Evolutionary conservation across 2,329 filamentous ascomycete species (phyloP), one percentile per base, ranked within the genome.

Genomic region (Fusarium haematococcum): DNA sequence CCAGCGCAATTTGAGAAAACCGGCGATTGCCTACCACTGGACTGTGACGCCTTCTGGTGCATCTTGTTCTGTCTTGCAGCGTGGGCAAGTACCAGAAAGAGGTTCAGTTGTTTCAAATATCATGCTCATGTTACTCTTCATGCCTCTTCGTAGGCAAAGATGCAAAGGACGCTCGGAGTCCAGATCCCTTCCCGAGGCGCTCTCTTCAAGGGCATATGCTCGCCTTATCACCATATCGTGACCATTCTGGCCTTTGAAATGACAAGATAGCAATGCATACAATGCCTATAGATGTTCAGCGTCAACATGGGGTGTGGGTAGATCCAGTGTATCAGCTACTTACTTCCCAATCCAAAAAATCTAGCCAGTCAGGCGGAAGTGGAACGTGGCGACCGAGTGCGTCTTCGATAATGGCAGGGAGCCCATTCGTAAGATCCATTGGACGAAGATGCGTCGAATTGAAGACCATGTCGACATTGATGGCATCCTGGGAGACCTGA

Each of bases 71-170:
- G 30, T 35, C 13, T 0, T 11, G 0, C 52, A 56, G 52, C 52
- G n/a, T 6, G 52, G 52, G 30, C 52, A 56, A 25, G 30, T 2
- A 23, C 5, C 6, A 4, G 13, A 35, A 37, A 56, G 52, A 2
- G 4, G 4, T 11, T 25, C 7, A 1, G 52, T 0, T 2, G 2
- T 23, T 10, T 16, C 1, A 1, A 56, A 56, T 35, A 56, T 3
- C 52, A 56, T 56, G 20, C 4, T 11, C 52, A 56, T 56, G 32
- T 56, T 35, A 13, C 37, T 56, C 5, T 7, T 18, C 52, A 56
- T 56, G n/a, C 52, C 52, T 35, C 52, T 35, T 37, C 32, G 52
- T 14, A 56, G 52, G 52, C 11, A 56, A 23, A 37, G 32, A 4
- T 25, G 52, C 13, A 56, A 6, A 23, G 52, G 52, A 11, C 18